Evolutionary conservation across 163 green algal species (phyloP).

Genomic region (Scenedesmus sp.): DNA sequence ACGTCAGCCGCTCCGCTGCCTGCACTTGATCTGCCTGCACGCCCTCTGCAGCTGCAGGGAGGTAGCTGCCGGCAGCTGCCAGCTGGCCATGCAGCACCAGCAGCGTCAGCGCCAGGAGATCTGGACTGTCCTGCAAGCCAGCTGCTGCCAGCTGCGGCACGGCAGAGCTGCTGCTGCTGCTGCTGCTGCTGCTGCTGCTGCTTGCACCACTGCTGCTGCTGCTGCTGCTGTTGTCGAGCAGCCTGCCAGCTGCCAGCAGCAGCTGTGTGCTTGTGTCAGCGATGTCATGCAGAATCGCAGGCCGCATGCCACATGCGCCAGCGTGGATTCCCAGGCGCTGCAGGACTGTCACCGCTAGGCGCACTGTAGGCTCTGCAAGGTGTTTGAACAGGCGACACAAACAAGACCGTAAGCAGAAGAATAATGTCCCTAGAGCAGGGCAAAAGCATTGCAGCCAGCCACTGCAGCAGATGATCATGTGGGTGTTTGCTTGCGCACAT

Average conservation of each 20-base stretch:
- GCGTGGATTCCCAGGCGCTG: not conserved
- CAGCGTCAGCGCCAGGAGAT: not conserved
- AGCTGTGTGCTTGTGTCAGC: not conserved
- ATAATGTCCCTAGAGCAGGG: too few species aligned
- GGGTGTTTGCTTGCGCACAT: too few species aligned
- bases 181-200: not conserved
- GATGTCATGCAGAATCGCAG: not conserved
- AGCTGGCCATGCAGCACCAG: not conserved
- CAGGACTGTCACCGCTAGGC: not conserved
- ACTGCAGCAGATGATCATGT: too few species aligned
- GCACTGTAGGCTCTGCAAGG: not conserved
- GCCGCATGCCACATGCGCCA: not conserved
- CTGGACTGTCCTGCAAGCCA: not conserved
- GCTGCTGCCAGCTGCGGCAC: not conserved
- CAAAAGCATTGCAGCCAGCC: too few species aligned
- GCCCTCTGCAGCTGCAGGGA: not conserved
- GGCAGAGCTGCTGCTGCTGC: not conserved
- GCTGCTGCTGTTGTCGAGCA: not conserved
- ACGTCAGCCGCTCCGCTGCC: not conserved
- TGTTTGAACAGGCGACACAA: too few species aligned
- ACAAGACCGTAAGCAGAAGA: too few species aligned
- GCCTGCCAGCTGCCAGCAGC: not conserved
- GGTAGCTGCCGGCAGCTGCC: not conserved
- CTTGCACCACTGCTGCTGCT: too few species aligned
- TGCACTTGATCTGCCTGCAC: not conserved